Evolutionary conservation across 495 filamentous ascomycete species (phyloP), one percentile per base, ranked within the genome.

Genomic region (Pyronema domesticum): DNA sequence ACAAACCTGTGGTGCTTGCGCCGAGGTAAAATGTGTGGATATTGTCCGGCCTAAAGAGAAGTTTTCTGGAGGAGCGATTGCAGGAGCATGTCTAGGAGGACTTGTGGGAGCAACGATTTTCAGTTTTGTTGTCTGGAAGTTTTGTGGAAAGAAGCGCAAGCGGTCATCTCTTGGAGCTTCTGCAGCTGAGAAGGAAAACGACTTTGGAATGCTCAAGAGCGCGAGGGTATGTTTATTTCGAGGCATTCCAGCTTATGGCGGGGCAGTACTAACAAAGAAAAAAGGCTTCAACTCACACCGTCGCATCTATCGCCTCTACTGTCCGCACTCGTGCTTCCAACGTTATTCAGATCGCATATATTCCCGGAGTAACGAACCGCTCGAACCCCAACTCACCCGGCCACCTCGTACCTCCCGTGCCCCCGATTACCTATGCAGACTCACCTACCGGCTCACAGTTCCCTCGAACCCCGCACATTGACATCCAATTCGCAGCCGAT

Each of bases 311-410:
- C 62, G 91, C 93, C 13, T 95, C 89, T 8, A 95, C 89, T 48
- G 86, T 95, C 52, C 79, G 94, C 53, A 96, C 91, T 6, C 82
- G 91, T 46, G 91, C 91, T 44, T 95, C 89, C 56, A 96, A 98
- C 70, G 86, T 98, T 65, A 98, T 98, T 57, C 91, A 96, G 70
- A 98, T 98, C 67, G 91, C 93, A 44, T 98, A 95, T 68, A 95
- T 98, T 59, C 91, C 91, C 47, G 91, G 91, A 45, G 89, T 96
- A 65, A 96, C 88, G 53, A 95, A 95, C 69, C 77, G 91, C 46
- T 87, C 88, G 3, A 79, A 82, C 1, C 83, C 85, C 8, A 77
- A 83, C 33, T 87, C 85, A 0, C 86, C 87, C 7, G 81, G 80
- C 36, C 71, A 86, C n/a, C 75, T 94, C 36, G 81, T 93, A 14